Evolutionary conservation across 164 flowering plant species (phyloP).

Genomic region (Vitis cinerea): DNA sequence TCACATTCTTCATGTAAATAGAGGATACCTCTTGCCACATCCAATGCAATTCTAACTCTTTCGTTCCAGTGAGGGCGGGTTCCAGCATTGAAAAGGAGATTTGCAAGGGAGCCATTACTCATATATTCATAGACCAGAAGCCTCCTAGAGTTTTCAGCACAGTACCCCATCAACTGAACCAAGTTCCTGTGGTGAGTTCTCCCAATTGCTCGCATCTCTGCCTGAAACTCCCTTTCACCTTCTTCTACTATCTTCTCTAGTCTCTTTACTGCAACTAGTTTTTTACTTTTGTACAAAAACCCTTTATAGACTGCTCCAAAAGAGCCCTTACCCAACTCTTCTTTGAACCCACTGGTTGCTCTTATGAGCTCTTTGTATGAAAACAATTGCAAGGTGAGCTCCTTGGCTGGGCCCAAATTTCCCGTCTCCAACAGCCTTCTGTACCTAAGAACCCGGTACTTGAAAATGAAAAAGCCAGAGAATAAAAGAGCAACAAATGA

Average conservation of each 20-base stretch:
- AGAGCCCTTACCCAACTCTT: slow-evolving; percentile 27
- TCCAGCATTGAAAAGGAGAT: slow-evolving; percentile 22
- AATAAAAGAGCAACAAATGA: background rate
- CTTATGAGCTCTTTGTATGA: slow-evolving; percentile 19
- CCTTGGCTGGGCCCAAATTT: slow-evolving; percentile 1
- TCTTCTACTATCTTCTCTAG: slow-evolving; percentile 16
- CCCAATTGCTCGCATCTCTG: slow-evolving; percentile 27
- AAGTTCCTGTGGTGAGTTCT: slow-evolving; percentile 31
- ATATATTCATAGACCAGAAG: slow-evolving; percentile 43
- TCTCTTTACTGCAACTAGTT: slow-evolving; percentile 30
- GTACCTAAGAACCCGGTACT: background rate
- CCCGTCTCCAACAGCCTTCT: slow-evolving; percentile 4
- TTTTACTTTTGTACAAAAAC: background rate
- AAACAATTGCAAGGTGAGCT: slow-evolving; percentile 2
- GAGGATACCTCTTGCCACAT: slow-evolving; percentile 31
- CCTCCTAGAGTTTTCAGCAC: slow-evolving; percentile 20
- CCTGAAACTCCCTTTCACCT: slow-evolving; percentile 28
- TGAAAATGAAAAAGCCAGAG: background rate
- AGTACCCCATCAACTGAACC: slow-evolving; percentile 29
- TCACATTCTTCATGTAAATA: slow-evolving; percentile 41
- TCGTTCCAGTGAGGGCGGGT: slow-evolving; percentile 26
- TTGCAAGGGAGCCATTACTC: slow-evolving; percentile 36
- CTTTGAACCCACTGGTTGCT: slow-evolving; percentile 21
- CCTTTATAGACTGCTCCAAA: slow-evolving; percentile 32
- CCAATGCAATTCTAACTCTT: slow-evolving; percentile 26